phyloP scores from a whole-genome alignment of 345 rosid species.

The Zanthoxylum bungeanum region DNA sequence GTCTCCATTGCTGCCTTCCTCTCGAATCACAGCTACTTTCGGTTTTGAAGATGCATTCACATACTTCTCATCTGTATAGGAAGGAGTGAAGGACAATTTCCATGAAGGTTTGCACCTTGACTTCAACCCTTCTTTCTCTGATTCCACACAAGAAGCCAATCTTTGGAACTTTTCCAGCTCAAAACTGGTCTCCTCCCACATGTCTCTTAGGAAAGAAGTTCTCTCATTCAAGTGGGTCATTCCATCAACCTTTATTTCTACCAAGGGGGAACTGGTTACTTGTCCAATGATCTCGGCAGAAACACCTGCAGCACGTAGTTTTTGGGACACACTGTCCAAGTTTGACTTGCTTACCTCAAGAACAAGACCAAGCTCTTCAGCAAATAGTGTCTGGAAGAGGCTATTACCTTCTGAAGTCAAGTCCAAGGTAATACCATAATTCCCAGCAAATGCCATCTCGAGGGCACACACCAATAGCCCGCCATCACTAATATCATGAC shows the following conservation, averaged over 20 bases:
- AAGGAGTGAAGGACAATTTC: slow-evolving; percentile 70
- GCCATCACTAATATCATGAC: slow-evolving; percentile 95
- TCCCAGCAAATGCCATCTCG: slow-evolving; percentile 97
- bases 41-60: slow-evolving; percentile 60
- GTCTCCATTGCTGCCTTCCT: slow-evolving; percentile 98
- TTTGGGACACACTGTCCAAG: slow-evolving; percentile 53
- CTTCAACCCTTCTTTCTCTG: slow-evolving; percentile 86
- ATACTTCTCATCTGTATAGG: slow-evolving; percentile 57
- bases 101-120: slow-evolving; percentile 68
- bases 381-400: slow-evolving; percentile 73
- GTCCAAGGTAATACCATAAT: slow-evolving; percentile 58
- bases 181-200: slow-evolving; percentile 97
- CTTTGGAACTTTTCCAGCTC: slow-evolving; percentile 78
- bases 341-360: slow-evolving; percentile 67
- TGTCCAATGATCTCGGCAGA: slow-evolving; percentile 65
- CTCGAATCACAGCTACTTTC: slow-evolving; percentile 86
- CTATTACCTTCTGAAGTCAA: slow-evolving; percentile 56
- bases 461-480: slow-evolving; percentile 69
- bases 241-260: slow-evolving; percentile 64
- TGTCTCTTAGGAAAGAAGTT: slow-evolving; percentile 67
- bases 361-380: slow-evolving; percentile 87
- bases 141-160: slow-evolving; percentile 72
- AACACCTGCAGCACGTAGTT: slow-evolving; percentile 42
- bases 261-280: slow-evolving; percentile 50
- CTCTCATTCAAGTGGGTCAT: slow-evolving; percentile 50